Base-by-base conservation (phyloP, 192 early-diverging fungal species). In the Coemansia sp. region DNA sequence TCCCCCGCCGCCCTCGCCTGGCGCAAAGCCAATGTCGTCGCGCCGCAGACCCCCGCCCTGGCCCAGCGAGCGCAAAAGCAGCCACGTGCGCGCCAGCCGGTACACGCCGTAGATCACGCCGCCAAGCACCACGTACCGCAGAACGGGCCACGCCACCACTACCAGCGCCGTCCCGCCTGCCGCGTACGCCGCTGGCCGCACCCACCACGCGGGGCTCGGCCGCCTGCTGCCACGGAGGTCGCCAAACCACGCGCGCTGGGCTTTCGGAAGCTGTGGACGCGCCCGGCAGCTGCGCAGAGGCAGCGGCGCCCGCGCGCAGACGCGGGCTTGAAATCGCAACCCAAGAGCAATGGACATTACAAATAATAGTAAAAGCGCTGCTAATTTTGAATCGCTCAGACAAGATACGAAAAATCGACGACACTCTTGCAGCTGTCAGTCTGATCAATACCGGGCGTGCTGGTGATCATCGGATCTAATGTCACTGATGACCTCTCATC, bases 91-190 rank as follows among this genome's bases (percentile, higher is more conserved):
- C 2, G 56, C 27, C 38, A 51, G 10, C 5, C 63, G 58, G 37
- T 63, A 66, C 1, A 53, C 56, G 2, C 52, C 43, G 49, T 70
- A 77, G 4, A 57, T 68, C 5, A 77, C 35, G 0, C 67, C 74
- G 13, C 68, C 74, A 0, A 63, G 19, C 5, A 70, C 47, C 5
- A 63, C 74, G n/a, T 60, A 63, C 13, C 74, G 58, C 29, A 77
- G 21, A 1, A 60, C 40, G 2, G 74, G 74, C 74, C 74, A 77
- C 2, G 63, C 67, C 13, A 67, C 17, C 1, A 55, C 53, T 1
- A 56, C 45, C 5, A 77, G 21, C 0, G 53, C 68, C 6, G 56
- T 45, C 25, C 74, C 56, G 8, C 74, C 68, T 6, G 68, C 74
- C 21, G 54, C 37, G 25, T 56, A 59, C 9, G 53, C 17, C 19